Evolutionary conservation across 352 stramenopile species (phyloP).

Genomic region (Thraustochytrium sp.): DNA sequence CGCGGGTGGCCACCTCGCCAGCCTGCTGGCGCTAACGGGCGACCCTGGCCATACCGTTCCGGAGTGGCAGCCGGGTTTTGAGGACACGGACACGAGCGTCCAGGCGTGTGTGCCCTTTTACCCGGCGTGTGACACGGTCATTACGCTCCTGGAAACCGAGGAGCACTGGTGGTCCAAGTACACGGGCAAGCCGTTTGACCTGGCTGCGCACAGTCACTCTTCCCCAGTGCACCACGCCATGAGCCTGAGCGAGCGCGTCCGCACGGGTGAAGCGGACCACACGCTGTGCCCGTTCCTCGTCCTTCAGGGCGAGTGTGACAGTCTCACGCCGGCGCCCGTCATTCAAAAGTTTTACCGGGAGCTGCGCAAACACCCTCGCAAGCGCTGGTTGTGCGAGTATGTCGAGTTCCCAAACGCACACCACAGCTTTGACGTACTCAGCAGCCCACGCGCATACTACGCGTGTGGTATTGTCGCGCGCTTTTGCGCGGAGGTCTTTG

Average conservation of each 20-base stretch:
- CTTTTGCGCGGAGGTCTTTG: neutral
- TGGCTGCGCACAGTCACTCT: neutral
- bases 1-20: conserved; percentile 11
- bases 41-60: neutral
- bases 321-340: neutral
- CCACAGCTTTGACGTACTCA: neutral
- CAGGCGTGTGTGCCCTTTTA: neutral
- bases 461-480: neutral
- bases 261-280: neutral
- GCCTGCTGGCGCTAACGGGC: neutral
- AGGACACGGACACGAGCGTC: neutral
- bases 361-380: neutral
- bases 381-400: neutral
- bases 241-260: neutral
- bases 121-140: neutral
- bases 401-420: neutral
- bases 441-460: neutral
- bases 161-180: neutral
- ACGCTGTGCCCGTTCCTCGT: neutral
- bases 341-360: neutral
- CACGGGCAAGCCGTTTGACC: neutral
- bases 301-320: neutral
- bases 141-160: neutral
- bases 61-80: neutral
- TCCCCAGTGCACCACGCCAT: neutral